These are phyloP conservation scores for Fusarium sp. DNA, from an alignment of 2,329 filamentous ascomycete species.

Conservation along the genomic window DNA sequence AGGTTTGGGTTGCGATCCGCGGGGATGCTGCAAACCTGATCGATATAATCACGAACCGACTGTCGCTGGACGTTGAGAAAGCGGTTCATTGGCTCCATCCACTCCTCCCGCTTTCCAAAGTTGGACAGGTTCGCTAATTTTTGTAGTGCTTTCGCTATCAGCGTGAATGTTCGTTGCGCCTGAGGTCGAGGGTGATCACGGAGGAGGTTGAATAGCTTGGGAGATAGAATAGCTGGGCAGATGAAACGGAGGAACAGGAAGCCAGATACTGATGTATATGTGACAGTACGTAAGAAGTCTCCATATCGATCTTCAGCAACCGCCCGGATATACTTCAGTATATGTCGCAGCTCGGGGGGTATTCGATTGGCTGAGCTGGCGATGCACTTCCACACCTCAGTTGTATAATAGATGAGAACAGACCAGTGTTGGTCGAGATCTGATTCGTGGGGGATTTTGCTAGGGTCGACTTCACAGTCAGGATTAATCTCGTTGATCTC, in stretches of 20 bases:
- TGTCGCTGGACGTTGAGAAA: constrained; percentile 82
- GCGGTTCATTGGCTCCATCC: constrained; percentile 98
- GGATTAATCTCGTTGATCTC: constrained; percentile 93
- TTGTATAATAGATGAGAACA: constrained; percentile 80
- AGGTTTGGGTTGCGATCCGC: constrained; percentile 74
- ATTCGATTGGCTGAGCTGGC: constrained; percentile 79
- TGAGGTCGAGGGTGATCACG: constrained; percentile 84
- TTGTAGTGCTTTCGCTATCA: constrained; percentile 93
- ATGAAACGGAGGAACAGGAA: constrained; percentile 96
- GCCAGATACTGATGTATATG: constrained; percentile 94
- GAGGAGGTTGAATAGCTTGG: constrained; percentile 90
- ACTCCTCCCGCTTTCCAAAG: constrained; percentile 95
- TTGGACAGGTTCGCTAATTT: constrained; percentile 90
- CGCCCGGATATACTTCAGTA: constrained; percentile 91
- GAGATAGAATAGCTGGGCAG: constrained; percentile 94
- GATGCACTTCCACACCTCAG: constrained; percentile 88
- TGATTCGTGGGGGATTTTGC: constrained; percentile 72
- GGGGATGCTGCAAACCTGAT: constrained; percentile 86
- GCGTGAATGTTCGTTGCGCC: constrained; percentile 87
- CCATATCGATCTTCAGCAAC: constrained; percentile 96
- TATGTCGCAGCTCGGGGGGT: constrained; percentile 83
- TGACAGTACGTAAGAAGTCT: constrained; percentile 88
- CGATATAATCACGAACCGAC: constrained; percentile 88
- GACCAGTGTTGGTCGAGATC: constrained; percentile 89
- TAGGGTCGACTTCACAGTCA: constrained; percentile 95